Conservation (phyloP, 306 rosid genomes). For the Trifolium repens region DNA sequence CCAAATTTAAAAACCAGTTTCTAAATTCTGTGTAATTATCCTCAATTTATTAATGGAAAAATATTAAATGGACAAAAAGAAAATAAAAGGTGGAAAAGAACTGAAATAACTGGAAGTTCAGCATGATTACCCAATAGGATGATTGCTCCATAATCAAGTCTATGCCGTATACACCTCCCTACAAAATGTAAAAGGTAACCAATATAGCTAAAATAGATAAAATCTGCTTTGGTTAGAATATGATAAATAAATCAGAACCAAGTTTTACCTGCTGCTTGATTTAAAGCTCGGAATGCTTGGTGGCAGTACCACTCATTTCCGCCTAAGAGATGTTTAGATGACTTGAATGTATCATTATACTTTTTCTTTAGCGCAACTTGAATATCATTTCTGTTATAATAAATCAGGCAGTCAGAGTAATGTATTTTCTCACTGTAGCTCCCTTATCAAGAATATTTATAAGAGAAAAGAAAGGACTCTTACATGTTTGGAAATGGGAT, state of each 20-base stretch:
- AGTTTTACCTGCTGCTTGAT: slow-evolving; percentile 92
- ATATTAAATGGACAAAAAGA: no score
- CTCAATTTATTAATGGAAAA: no score
- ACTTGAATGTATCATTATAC: slow-evolving; percentile 78
- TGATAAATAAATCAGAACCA: slow-evolving; percentile 1
- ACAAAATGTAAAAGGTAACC: slow-evolving; percentile 39
- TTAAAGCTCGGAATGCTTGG: slow-evolving; percentile 94
- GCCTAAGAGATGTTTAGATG: slow-evolving; percentile 72
- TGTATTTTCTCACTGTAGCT: not conserved
- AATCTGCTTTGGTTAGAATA: slow-evolving; percentile 15
- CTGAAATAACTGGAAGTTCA: slow-evolving; percentile 35
- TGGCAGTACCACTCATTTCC: slow-evolving; percentile 97
- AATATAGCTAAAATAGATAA: not conserved
- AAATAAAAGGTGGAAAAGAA: slow-evolving; percentile 15
- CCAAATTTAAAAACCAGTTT: slow-evolving; percentile 11
- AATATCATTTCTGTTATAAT: slow-evolving; percentile 74
- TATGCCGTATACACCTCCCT: slow-evolving; percentile 97
- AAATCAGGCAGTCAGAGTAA: slow-evolving; percentile 48
- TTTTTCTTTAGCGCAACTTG: slow-evolving; percentile 79
- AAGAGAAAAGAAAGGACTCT: slow-evolving; percentile 49
- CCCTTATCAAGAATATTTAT: slow-evolving; percentile 25
- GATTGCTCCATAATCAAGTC: slow-evolving; percentile 90
- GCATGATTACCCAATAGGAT: slow-evolving; percentile 73
- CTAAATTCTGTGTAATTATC: not conserved
- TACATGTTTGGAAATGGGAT: slow-evolving; percentile 97